These are phyloP conservation scores for Aspergillus phoenicis DNA, from an alignment of 2,329 filamentous ascomycete genomes.

Conservation along the genomic window DNA sequence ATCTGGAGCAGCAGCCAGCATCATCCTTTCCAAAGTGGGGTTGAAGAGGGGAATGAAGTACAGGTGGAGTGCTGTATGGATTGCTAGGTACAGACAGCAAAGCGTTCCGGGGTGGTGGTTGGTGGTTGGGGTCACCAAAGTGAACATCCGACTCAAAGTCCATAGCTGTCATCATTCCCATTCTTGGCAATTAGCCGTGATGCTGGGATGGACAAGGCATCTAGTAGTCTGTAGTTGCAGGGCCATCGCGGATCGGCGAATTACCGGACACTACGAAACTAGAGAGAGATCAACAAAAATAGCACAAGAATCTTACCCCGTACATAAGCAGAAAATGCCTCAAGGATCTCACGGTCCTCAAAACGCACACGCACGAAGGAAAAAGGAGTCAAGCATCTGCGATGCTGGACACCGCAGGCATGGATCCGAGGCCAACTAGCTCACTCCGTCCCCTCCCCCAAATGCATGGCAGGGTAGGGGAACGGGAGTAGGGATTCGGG, in stretches of 20 bases:
- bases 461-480: background rate
- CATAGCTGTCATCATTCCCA: background rate
- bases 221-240: background rate
- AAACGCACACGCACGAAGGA: background rate
- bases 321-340: conserved; percentile 3
- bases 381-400: background rate
- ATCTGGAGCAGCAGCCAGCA: background rate
- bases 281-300: conserved; percentile 1
- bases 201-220: background rate
- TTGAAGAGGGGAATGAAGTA: background rate
- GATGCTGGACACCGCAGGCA: background rate
- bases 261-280: background rate
- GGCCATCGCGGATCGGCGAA: background rate
- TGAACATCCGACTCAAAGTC: background rate
- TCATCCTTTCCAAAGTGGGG: background rate
- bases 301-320: background rate
- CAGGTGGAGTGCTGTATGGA: background rate
- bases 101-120: background rate
- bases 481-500: background rate
- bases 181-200: background rate
- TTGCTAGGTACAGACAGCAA: background rate
- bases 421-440: background rate
- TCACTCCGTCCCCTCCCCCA: background rate
- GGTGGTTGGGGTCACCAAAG: background rate
- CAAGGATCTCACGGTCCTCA: background rate